Evolutionary conservation across 257 asterid species (phyloP), one percentile per base, ranked within the genome.

Genomic region (Catharanthus roseus): DNA sequence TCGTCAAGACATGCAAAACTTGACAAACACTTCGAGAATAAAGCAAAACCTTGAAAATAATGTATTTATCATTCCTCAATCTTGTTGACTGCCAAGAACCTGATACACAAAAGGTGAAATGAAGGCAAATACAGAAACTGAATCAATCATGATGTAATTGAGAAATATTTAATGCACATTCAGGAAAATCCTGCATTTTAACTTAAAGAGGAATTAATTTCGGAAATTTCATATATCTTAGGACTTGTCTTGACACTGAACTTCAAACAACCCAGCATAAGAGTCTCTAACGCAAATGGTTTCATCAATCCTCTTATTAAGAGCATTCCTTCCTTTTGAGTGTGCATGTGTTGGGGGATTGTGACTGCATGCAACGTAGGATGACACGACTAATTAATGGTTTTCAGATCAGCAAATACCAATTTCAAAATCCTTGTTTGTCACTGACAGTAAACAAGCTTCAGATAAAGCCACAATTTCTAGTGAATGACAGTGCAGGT

Each of bases 101-200:
- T 72, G 77, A 77, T 57, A 64, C 69, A 72, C 56, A 60, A 45
- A 62, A 38, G 5, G 34, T 45, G 51, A 50, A 38, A 44, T 38
- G n/a, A 63, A 1, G 12, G 42, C 49, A 65, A 31, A 45, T 77
- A 57, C 8, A 50, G 39, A 44, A 34, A 34, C 50, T 65, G 1
- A 29, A 23, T 9, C 21, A 45, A 28, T 47, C 28, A 67, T 9
- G 45, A 44, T 44, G 11, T 33, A 33, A 67, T 29, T 51, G 38
- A 28, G 57, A 67, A 49, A 67, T 15, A 67, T 0, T 29, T 1
- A 57, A 26, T 57, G 38, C 38, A 23, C 55, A 18, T 2, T 49
- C 55, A 49, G 55, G 24, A 49, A 49, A 16, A 49, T 18, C 24
- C 55, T 49, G 26, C 67, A 61, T 34, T 28, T 11, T 34, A 47